These are phyloP conservation scores for Wallemia mellicola DNA, from an alignment of 1,284 basidiomycete species.

Conservation along the genomic window DNA sequence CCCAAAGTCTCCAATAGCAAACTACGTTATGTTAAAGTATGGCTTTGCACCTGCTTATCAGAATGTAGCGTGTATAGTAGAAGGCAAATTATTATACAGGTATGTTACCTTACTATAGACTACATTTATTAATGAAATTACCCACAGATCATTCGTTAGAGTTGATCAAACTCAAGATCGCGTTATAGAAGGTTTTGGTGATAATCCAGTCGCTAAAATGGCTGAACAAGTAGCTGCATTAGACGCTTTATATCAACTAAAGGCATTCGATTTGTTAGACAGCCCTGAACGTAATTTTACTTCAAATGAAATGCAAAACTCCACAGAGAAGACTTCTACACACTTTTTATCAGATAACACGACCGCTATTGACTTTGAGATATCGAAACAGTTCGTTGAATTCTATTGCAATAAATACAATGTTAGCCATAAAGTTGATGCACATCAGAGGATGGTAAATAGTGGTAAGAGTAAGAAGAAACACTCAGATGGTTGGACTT, in stretches of 20 bases:
- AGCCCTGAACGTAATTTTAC: not conserved
- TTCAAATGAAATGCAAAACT: not conserved
- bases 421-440: not conserved
- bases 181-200: not conserved
- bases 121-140: not conserved
- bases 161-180: not conserved
- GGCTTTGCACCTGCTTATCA: not conserved
- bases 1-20: not conserved
- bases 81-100: not conserved
- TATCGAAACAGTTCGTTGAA: not conserved
- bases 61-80: not conserved
- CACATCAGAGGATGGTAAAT: not conserved
- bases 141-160: not conserved
- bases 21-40: not conserved
- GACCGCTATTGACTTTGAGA: not conserved
- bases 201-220: not conserved
- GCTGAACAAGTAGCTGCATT: not conserved
- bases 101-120: not conserved
- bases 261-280: not conserved
- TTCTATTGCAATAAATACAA: not conserved
- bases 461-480: not conserved
- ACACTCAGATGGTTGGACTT: not conserved
- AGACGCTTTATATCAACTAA: not conserved
- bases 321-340: not conserved
- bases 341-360: not conserved